phyloP scores from a whole-genome alignment of 331 rosid species.

The Prunus yedoensis region DNA sequence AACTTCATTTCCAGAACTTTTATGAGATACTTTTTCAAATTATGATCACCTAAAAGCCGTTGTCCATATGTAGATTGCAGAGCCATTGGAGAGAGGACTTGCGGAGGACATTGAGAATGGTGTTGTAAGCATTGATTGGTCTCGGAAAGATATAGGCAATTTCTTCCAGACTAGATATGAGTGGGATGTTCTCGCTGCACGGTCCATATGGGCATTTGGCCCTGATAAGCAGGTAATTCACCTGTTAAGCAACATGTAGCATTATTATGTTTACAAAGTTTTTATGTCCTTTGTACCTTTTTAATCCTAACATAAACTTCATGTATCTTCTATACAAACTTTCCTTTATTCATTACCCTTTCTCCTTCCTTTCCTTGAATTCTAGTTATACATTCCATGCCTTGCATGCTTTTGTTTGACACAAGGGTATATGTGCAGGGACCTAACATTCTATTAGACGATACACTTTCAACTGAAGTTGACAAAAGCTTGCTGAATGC shows the following conservation, averaged over 20 bases:
- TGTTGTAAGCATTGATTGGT: constrained; percentile 92
- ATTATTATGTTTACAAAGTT: neutral
- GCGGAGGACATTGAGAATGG: constrained; percentile 96
- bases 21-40: too few relatives aligned
- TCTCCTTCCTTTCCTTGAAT: neutral
- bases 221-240: constrained; percentile 89
- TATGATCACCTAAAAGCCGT: neutral
- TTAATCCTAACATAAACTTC: neutral
- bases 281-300: neutral
- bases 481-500: constrained; percentile 90
- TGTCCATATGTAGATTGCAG: constrained; percentile 64
- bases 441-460: constrained; percentile 90
- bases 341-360: neutral
- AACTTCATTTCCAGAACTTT: neutral
- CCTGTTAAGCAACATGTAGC: neutral
- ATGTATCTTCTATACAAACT: neutral
- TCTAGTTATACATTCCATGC: neutral
- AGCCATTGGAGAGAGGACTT: constrained; percentile 92
- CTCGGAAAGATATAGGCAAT: constrained; percentile 79
- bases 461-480: constrained; percentile 93
- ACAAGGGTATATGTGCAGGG: constrained; percentile 65
- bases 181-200: constrained; percentile 96
- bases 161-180: constrained; percentile 89
- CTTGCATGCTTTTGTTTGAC: constrained; percentile 21
- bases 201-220: constrained; percentile 99